Evolutionary conservation across 1,284 basidiomycete species (phyloP), one percentile per base, ranked within the genome.

Genomic region (Mycena citricolor): DNA sequence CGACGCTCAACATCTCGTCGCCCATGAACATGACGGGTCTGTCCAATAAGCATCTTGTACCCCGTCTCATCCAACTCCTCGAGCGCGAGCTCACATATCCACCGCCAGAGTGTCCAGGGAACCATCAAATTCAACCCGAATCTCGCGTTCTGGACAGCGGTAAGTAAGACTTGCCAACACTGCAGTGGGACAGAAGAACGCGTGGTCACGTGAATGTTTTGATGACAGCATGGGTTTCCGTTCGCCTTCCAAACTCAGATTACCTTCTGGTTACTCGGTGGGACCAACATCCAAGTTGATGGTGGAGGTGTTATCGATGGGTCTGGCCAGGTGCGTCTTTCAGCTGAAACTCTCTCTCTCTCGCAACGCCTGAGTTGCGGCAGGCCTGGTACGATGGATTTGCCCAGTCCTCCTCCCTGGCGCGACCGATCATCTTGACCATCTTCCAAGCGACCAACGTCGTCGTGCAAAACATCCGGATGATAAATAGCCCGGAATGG

Each of bases 221-320:
- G 39, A 0, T n/a, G 17, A 20, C 37, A 75, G 71, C 77, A 79
- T 45, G 73, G 64, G 8, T 79, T 79, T 56, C 68, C 66, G 40
- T 73, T 80, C 42, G 61, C 71, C 8, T 79, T 77, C 64, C 78
- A 83, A 57, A 73, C 71, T 4, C 75, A 77, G 51, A 67, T 76
- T 10, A 77, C 81, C 1, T 81, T 78, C 56, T 83, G 81, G 81
- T 63, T 82, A 14, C 64, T 85, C 5, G 77, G 77, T 26, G 82
- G 83, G 2, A 62, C 68, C 28, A 78, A 83, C 44, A 68, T 85
- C 34, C 54, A 68, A 6, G 56, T 85, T 21, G 71, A 76, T 47
- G 81, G 79, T 4, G 79, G 79, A 42, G 79, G 79, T 19, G 78
- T 74, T 1, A 62, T 82, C 10, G 78, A 82, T 56, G 79, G 79